A percentile compares a stretch with the other conserved stretches of the same genome.
Evolutionary conservation across 768 basidiomycete genomes (phyloP).

Genomic region (Pleurotus citrinopileatus): DNA sequence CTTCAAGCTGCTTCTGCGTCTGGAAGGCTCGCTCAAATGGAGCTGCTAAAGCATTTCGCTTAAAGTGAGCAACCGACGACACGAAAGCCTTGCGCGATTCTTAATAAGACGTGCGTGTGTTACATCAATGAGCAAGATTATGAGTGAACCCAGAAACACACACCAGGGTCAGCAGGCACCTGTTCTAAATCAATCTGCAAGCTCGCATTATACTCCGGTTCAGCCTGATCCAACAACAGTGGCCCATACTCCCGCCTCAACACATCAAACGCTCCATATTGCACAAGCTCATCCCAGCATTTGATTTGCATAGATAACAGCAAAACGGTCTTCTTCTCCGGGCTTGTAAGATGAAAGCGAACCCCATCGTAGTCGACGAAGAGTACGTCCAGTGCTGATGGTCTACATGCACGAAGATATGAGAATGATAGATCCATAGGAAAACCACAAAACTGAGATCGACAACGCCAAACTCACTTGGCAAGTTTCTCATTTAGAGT

Average conservation of each 20-base stretch:
- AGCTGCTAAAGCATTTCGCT: conserved; percentile 91
- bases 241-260: conserved; percentile 81
- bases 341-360: conserved; percentile 89
- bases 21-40: conserved; percentile 90
- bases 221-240: conserved; percentile 62
- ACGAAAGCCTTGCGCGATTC: conserved; percentile 81
- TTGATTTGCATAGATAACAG: conserved; percentile 95
- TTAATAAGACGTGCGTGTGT: conserved; percentile 30
- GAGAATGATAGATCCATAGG: conserved; percentile 14
- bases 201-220: conserved; percentile 88
- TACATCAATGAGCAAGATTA: not conserved
- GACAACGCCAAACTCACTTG: conserved; percentile 68
- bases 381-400: conserved; percentile 86
- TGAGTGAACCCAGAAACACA: conserved; percentile 19
- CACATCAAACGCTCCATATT: conserved; percentile 81
- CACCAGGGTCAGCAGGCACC: conserved; percentile 78
- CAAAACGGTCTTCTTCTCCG: conserved; percentile 76
- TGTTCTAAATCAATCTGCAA: conserved; percentile 87
- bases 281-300: conserved; percentile 92
- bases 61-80: conserved; percentile 78
- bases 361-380: conserved; percentile 99
- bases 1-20: conserved; percentile 79
- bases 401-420: conserved; percentile 59
- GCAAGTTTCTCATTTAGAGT: conserved; percentile 82
- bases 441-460: not conserved